Evolutionary conservation across 2,329 filamentous ascomycete genomes (phyloP), one percentile per base, ranked within the genome.

Genomic region (Paracoccidioides brasiliensis): DNA sequence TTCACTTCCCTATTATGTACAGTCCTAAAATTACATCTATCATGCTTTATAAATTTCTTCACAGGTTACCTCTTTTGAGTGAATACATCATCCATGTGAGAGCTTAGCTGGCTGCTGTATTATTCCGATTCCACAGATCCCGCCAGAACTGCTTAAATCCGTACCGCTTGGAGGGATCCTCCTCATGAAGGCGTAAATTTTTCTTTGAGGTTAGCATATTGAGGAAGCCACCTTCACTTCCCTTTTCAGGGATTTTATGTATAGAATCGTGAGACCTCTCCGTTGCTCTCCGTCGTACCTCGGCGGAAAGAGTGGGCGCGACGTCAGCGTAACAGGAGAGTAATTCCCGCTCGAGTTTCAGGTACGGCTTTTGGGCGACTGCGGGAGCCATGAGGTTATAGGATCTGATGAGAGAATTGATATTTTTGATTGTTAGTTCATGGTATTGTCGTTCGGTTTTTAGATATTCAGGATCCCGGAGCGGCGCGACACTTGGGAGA

Each of bases 341-440:
- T 14, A 97, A 77, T 71, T 98, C 93, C 51, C 91, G 82, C 46
- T 90, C 81, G 6, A 97, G 80, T 2, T 78, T 84, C 66, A 89
- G 90, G 69, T 97, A 97, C 0, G 91, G 88, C 69, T 95, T 95
- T 72, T 93, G 94, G 2, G 91, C 90, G 1, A 95, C 78, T 55
- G 89, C 85, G 0, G 93, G 93, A 0, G 93, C 91, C 83, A 95
- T 91, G 3, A 97, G 80, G 64, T 97, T 97, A 75, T 98, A 98
- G 12, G 87, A 87, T 32, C 93, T 81, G 6, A 89, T 85, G 51
- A 94, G 77, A 35, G 73, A 70, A 70, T 97, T 97, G 55, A 97
- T 80, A 56, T 88, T 82, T 49, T 80, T 78, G 60, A 98, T 80
- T 4, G 88, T 81, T 4, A 93, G 78, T 42, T 79, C 80, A 67